Evolutionary conservation across 163 green algal genomes (phyloP).

Genomic region (Prototheca wickerhamii): DNA sequence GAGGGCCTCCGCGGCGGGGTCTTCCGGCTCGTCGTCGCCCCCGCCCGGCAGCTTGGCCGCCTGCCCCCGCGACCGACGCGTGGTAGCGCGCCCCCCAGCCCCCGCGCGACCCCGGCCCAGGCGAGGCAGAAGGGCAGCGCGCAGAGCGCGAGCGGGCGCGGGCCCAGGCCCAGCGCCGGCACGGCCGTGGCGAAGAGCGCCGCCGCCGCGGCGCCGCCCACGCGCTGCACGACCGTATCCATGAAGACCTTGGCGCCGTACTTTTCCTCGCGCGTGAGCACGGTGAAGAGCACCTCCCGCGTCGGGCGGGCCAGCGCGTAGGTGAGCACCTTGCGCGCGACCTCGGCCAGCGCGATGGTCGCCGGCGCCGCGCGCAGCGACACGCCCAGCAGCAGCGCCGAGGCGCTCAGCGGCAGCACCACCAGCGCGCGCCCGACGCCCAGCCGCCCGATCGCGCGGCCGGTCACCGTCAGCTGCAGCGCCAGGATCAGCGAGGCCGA

Average conservation of each 20-base stretch:
- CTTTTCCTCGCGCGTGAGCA: constrained; percentile 62
- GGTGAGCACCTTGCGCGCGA: constrained; percentile 47
- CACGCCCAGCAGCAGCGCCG: not conserved
- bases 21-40: not conserved
- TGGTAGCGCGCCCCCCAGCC: constrained; percentile 10
- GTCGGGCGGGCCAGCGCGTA: constrained; percentile 57
- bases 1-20: not conserved
- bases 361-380: not conserved
- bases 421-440: constrained; percentile 1
- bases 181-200: constrained; percentile 29
- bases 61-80: not conserved
- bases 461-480: constrained; percentile 40
- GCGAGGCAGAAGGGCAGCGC: constrained; percentile 22
- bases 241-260: constrained; percentile 48
- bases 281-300: constrained; percentile 71
- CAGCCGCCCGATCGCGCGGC: not conserved
- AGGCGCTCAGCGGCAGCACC: not conserved
- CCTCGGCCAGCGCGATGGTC: constrained; percentile 26
- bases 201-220: constrained; percentile 37
- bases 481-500: constrained; percentile 43
- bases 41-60: not conserved
- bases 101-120: constrained; percentile 18
- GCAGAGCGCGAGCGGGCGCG: constrained; percentile 17
- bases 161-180: constrained; percentile 22
- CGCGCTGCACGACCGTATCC: constrained; percentile 26